Conservation (phyloP, 2,329 filamentous ascomycete genomes). For the Curvularia hawaiiensis region DNA sequence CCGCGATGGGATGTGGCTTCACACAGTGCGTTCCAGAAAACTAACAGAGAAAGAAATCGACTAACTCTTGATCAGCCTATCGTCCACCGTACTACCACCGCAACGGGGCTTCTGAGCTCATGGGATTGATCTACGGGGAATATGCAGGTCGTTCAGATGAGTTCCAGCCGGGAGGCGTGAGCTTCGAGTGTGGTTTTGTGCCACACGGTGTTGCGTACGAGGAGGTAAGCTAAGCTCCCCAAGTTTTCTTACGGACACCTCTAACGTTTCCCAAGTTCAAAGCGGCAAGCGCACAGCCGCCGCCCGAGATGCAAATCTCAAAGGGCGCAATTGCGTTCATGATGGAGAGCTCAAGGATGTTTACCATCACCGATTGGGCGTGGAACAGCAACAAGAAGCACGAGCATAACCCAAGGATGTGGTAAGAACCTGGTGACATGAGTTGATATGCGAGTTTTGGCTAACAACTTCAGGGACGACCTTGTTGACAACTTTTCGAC, state of each 20-base stretch:
- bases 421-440: constrained; percentile 36
- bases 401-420: constrained; percentile 54
- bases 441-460: neutral
- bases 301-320: constrained; percentile 45
- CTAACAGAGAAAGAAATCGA: neutral
- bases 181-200: constrained; percentile 72
- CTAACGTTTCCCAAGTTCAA: constrained; percentile 45
- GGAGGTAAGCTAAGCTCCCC: constrained; percentile 32
- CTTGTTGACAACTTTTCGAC: constrained; percentile 59
- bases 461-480: constrained; percentile 46
- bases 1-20: constrained; percentile 67
- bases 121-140: constrained; percentile 66
- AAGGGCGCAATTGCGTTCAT: constrained; percentile 67
- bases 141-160: constrained; percentile 58
- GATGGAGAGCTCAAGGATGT: constrained; percentile 59
- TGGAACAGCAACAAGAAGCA: constrained; percentile 52
- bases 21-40: constrained; percentile 45
- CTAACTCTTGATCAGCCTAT: constrained; percentile 23
- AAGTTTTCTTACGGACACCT: neutral
- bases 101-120: constrained; percentile 69
- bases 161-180: constrained; percentile 66
- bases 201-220: constrained; percentile 67
- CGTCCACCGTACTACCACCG: constrained; percentile 65
- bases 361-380: constrained; percentile 46
- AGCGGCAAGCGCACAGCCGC: constrained; percentile 58